A percentile compares a stretch with the other conserved stretches of the same genome.
These are phyloP conservation scores for Rhododendron simsii DNA, from an alignment of 148 eudicot genomes.

Conservation along the genomic window DNA sequence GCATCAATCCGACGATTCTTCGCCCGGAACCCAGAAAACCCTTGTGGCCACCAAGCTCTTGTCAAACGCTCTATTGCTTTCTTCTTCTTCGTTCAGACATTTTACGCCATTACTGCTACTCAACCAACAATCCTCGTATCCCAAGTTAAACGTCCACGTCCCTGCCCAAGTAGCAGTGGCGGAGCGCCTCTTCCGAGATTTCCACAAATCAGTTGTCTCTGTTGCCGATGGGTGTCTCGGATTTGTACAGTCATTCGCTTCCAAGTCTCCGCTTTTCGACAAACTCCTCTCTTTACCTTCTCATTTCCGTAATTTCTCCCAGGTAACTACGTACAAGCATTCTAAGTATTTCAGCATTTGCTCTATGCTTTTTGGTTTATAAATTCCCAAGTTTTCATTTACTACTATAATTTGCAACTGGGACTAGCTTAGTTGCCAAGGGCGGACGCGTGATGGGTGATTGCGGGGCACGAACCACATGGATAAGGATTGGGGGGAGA, in stretches of 20 bases:
- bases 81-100: constrained; percentile 17
- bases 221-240: constrained; percentile 40
- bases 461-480: neutral
- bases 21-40: neutral
- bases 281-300: constrained; percentile 48
- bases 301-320: constrained; percentile 40
- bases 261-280: constrained; percentile 47
- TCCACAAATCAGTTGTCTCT: constrained; percentile 41
- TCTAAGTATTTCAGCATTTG: neutral
- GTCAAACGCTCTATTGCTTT: constrained; percentile 8
- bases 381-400: neutral
- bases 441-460: neutral
- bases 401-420: too few relatives aligned
- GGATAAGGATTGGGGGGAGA: neutral
- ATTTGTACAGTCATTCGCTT: constrained; percentile 35
- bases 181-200: constrained; percentile 20
- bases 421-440: neutral
- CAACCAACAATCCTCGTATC: constrained; percentile 24
- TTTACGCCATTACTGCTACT: constrained; percentile 26
- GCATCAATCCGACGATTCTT: neutral
- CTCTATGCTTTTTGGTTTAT: neutral
- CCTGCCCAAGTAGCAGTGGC: constrained; percentile 3
- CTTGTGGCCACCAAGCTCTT: neutral
- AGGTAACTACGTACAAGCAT: constrained; percentile 33
- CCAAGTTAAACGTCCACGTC: constrained; percentile 9